These are phyloP conservation scores for Cystofilobasidium ferigula DNA, from an alignment of 768 basidiomycete genomes.

Conservation along the genomic window DNA sequence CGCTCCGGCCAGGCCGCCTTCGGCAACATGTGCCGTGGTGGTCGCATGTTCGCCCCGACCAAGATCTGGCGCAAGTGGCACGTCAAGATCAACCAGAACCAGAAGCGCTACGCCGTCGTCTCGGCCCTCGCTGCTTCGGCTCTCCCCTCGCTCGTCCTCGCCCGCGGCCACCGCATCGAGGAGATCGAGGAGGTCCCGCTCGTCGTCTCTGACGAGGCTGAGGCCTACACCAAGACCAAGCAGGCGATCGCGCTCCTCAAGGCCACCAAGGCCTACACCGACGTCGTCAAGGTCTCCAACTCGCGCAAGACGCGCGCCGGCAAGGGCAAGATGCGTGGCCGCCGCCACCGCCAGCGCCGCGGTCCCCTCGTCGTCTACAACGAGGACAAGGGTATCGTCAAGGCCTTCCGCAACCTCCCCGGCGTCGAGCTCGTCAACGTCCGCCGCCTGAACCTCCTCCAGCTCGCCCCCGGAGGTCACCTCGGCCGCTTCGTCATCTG, in stretches of 20 bases:
- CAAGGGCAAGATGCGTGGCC: conserved; percentile 93
- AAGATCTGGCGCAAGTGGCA: conserved; percentile 99
- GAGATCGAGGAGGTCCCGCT: conserved; percentile 91
- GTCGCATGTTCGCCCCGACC: conserved; percentile 99
- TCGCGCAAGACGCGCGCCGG: conserved; percentile 93
- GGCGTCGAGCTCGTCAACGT: conserved; percentile 97
- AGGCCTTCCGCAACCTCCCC: conserved; percentile 97
- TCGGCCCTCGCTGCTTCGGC: conserved; percentile 97
- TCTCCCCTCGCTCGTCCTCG: conserved; percentile 93
- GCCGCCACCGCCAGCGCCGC: conserved; percentile 90
- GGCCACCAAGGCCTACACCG: conserved; percentile 72
- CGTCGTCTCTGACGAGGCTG: conserved; percentile 64
- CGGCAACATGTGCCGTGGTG: conserved; percentile 99
- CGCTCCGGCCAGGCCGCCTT: conserved; percentile 99
- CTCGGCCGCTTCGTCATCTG: conserved; percentile 98
- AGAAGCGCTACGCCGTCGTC: conserved; percentile 93
- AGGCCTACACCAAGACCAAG: conserved; percentile 91
- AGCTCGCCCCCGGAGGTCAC: conserved; percentile 98
- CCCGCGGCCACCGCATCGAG: conserved; percentile 98
- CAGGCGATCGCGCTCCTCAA: conserved; percentile 90
- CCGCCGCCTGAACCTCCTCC: conserved; percentile 85
- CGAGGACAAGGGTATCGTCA: conserved; percentile 93
- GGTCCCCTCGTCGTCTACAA: conserved; percentile 95
- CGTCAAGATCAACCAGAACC: conserved; percentile 99
- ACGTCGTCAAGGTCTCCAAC: conserved; percentile 94